Base-by-base conservation (phyloP, 148 eudicot genomes). In the Salicornia ramosissima region DNA sequence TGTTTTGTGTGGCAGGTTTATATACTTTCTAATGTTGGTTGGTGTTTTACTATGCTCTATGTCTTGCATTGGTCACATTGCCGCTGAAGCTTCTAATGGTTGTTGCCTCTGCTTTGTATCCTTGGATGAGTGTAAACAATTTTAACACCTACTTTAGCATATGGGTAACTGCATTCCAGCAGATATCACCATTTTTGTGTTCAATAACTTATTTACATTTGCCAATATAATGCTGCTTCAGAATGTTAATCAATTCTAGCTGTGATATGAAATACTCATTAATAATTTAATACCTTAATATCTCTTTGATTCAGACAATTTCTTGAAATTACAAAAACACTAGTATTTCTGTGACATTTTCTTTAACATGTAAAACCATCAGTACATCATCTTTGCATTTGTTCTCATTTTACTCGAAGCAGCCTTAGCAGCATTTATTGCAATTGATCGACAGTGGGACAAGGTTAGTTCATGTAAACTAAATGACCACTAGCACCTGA, bases 81-180 rank as follows among this genome's bases (percentile, higher is more conserved):
- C 86, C 61, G 91, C 93, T 67, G 97, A 88, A 79, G 88, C 86
- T 30, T 82, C 83, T 31, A 88, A 81, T 64, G 93, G 91, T 16
- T 86, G 86, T 70, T 90, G 93, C 80, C 94, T 86, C 74, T 85
- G 94, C 72, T 85, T 88, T 73, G 97, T 90, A 88, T 88, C 91
- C 88, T 90, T 68, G 28, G 39, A 25, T 11, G 6, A 54, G 31
- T 69, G 22, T 55, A 40, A 16, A 51, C 40, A 40, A 39, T 31
- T 16, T 51, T n/a, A n/a, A 52, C 31, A 33, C 15, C 30, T 62
- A 11, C 55, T 75, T 47, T 24, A n/a, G 67, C 69, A 39, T 30
- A 64, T 40, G 5, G 30, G 22, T 49, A 42, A 34, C 12, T 46
- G 57, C 25, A 47, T 42, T 61, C 12, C 5, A 47, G 46, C 24